Evolutionary conservation across 2,329 filamentous ascomycete genomes (phyloP), one percentile per base, ranked within the genome.

Genomic region (Talaromyces sp.): DNA sequence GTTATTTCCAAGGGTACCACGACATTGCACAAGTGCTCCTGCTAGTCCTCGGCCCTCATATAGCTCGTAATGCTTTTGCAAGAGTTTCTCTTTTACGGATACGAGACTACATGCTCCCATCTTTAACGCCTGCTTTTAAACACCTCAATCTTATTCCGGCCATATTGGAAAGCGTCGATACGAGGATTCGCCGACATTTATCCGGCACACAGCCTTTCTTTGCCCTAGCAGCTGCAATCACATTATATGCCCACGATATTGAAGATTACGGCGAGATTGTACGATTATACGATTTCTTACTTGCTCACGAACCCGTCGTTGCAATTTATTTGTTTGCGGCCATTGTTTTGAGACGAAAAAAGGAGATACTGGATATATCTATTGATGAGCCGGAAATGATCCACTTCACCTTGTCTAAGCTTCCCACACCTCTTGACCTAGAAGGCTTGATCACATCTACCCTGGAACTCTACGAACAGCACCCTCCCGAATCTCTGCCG

Each of bases 1-100:
- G 87, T 79, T 99, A 99, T 78, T 99, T 99, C 75, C 95, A 99
- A 78, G 95, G 95, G 72, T 99, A 96, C 74, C 95, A 99, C 76
- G 95, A 99, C 78, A 98, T 99, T 70, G 95, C 91, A 68, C 96
- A 99, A 77, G 95, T 99, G 26, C 83, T 99, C 62, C 84, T 98
- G 46, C 84, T 99, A 14, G 93, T 97, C 11, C 82, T 99, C 4
- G 88, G 88, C 0, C 78, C 85, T 10, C 70, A 81, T 24, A 73
- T 81, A 58, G 87, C 90, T 17, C 80, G 83, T 19, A 74, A 81
- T 7, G 86, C 88, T 17, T 85, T 96, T 32, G 83, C 89, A 35
- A 89, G 90, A n/a, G 86, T 99, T 61, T 96, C 93, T 3, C 82
- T 93, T 32, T 84, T 98, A 51, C 89, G 92, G 58, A 97, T 99